These are phyloP conservation scores for Colletotrichum shisoi DNA, from an alignment of 2,329 filamentous ascomycete genomes.

Conservation along the genomic window DNA sequence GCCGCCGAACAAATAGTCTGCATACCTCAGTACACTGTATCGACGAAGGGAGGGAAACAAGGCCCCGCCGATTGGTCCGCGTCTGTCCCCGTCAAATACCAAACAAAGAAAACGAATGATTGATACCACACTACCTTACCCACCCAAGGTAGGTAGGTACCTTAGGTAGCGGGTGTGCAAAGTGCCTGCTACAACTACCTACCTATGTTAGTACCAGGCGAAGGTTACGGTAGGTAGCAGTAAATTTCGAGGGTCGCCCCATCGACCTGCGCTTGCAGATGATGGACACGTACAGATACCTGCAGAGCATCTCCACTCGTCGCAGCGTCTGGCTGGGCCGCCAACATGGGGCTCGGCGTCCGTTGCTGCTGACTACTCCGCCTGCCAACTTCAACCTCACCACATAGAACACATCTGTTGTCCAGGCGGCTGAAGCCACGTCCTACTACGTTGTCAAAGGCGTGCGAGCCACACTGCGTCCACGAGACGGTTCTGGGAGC, in stretches of 20 bases:
- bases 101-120: neutral
- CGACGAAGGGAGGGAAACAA: neutral
- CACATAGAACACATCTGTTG: neutral
- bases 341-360: neutral
- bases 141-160: too few relatives aligned
- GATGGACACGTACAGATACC: slow-evolving; percentile 10
- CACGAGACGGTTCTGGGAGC: neutral
- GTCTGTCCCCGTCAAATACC: slow-evolving; percentile 9
- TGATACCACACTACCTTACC: neutral
- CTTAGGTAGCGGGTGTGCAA: neutral
- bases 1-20: neutral
- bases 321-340: slow-evolving; percentile 25
- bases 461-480: slow-evolving; percentile 1
- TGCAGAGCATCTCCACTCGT: slow-evolving; percentile 26
- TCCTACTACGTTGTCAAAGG: slow-evolving; percentile 10
- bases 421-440: slow-evolving; percentile 1
- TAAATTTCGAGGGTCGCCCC: slow-evolving; percentile 18
- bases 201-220: too few relatives aligned
- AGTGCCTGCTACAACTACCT: neutral
- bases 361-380: slow-evolving; percentile 16
- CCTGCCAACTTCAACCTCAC: slow-evolving; percentile 30
- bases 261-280: slow-evolving; percentile 13
- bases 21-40: neutral
- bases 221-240: neutral
- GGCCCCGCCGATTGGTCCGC: slow-evolving; percentile 14